These are phyloP conservation scores for Wickerhamomyces rabaulensis DNA, from an alignment of 805 yeast species.

Conservation along the genomic window DNA sequence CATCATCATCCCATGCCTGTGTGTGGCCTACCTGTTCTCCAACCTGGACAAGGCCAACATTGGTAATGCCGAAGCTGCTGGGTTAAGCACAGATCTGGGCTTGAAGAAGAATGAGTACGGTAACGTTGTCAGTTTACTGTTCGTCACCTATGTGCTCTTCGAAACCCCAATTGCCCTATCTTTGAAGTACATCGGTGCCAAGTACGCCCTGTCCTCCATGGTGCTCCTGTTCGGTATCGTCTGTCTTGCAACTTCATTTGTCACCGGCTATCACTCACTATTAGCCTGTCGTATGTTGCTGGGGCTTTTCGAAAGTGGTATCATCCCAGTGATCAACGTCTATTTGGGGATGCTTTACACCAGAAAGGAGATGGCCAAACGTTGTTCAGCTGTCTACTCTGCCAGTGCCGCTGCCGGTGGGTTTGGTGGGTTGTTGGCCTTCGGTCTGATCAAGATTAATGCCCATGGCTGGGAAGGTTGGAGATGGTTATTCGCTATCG, in stretches of 20 bases:
- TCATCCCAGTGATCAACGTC: slow-evolving; percentile 44
- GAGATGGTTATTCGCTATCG: slow-evolving; percentile 47
- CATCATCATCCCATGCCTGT: slow-evolving; percentile 37
- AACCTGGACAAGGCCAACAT: slow-evolving; percentile 51
- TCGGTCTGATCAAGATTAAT: slow-evolving; percentile 37
- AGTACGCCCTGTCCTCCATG: slow-evolving; percentile 27
- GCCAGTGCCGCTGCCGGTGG: slow-evolving; percentile 36
- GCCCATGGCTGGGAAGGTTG: slow-evolving; percentile 39
- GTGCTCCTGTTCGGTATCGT: slow-evolving; percentile 34
- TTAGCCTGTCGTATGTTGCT: slow-evolving; percentile 43
- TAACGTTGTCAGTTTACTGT: slow-evolving; percentile 40
- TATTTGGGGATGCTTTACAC: slow-evolving; percentile 43
- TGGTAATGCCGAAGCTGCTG: slow-evolving; percentile 55
- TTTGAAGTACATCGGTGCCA: slow-evolving; percentile 32
- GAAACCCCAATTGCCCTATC: slow-evolving; percentile 34
- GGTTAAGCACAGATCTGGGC: slow-evolving; percentile 37
- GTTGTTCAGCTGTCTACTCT: slow-evolving; percentile 28
- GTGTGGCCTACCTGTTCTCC: slow-evolving; percentile 39
- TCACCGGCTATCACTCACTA: slow-evolving; percentile 35
- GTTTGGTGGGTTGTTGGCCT: slow-evolving; percentile 50
- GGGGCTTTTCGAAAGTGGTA: slow-evolving; percentile 49
- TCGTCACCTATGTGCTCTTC: slow-evolving; percentile 38
- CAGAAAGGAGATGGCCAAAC: slow-evolving; percentile 41
- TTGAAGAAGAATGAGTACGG: slow-evolving; percentile 36
- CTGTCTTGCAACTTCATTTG: slow-evolving; percentile 39